A percentile compares a stretch with the other conserved stretches of the same genome.
phyloP scores from a whole-genome alignment of 495 filamentous ascomycete genomes.

The Lophiotrema nucula region DNA sequence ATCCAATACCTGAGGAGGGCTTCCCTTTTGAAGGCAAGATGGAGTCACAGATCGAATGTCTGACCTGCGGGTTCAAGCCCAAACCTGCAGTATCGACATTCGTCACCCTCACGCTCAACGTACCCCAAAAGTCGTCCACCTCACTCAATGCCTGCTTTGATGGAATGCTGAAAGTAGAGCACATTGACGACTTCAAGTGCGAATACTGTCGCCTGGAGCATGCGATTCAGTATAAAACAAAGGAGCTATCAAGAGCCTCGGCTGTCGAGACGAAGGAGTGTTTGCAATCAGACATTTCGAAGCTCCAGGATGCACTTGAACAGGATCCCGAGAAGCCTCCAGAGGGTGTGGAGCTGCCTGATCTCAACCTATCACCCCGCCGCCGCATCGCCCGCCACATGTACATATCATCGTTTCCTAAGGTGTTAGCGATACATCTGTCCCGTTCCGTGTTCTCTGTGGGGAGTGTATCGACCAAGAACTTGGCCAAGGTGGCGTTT shows the following conservation, averaged over 20 bases:
- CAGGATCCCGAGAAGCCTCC: conserved; percentile 76
- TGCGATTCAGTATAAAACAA: conserved; percentile 54
- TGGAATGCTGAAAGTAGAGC: conserved; percentile 87
- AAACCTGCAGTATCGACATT: conserved; percentile 79
- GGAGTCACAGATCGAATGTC: conserved; percentile 90
- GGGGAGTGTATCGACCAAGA: conserved; percentile 74
- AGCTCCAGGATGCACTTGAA: conserved; percentile 60
- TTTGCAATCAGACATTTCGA: conserved; percentile 56
- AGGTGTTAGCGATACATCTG: conserved; percentile 85
- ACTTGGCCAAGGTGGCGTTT: conserved; percentile 88
- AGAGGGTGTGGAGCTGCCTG: conserved; percentile 70
- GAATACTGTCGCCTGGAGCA: conserved; percentile 87
- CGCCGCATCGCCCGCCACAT: conserved; percentile 82
- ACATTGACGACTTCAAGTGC: conserved; percentile 95
- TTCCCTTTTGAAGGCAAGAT: conserved; percentile 85
- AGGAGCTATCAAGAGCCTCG: conserved; percentile 50
- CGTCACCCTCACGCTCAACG: conserved; percentile 87
- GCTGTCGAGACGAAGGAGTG: conserved; percentile 49
- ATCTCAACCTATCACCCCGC: conserved; percentile 69
- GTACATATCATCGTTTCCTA: conserved; percentile 80
- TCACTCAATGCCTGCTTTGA: conserved; percentile 80
- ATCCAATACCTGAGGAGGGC: conserved; percentile 55
- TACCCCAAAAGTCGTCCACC: conserved; percentile 72
- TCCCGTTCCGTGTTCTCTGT: conserved; percentile 58
- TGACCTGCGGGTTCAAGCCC: conserved; percentile 84